phyloP scores from a whole-genome alignment of 805 yeast species.

The Saccharomycopsis javanensis region DNA sequence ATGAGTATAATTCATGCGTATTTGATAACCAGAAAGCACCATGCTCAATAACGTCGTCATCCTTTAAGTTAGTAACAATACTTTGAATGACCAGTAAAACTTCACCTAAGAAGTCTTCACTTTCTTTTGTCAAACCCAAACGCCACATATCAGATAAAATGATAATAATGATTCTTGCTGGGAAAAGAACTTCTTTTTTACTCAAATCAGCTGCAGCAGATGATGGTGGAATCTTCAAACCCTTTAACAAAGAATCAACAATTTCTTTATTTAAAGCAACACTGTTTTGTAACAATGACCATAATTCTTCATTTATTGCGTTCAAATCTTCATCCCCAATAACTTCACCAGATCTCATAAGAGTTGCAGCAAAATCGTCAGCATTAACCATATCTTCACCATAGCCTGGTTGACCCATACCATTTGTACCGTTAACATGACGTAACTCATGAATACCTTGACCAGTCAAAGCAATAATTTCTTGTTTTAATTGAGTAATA shows the following conservation, averaged over 20 bases:
- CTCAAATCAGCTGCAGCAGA: constrained; percentile 76
- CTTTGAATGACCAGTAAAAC: constrained; percentile 80
- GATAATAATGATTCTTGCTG: constrained; percentile 88
- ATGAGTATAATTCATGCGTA: constrained; percentile 89
- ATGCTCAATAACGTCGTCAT: constrained; percentile 78
- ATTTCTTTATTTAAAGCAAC: constrained; percentile 70
- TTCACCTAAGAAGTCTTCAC: constrained; percentile 84
- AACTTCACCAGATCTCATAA: constrained; percentile 43
- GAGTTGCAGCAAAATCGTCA: constrained; percentile 38
- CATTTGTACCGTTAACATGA: constrained; percentile 10
- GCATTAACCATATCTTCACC: constrained; percentile 21
- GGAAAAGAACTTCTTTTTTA: constrained; percentile 87
- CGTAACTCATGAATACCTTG: constrained; percentile 13
- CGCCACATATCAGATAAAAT: constrained; percentile 97
- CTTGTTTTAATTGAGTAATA: constrained; percentile 37
- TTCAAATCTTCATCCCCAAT: constrained; percentile 39
- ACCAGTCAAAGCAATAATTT: constrained; percentile 34
- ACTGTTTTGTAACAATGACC: constrained; percentile 61
- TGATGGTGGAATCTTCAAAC: constrained; percentile 76
- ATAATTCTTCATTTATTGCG: constrained; percentile 67
- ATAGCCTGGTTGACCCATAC: constrained; percentile 18
- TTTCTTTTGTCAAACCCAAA: constrained; percentile 82
- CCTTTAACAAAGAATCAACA: constrained; percentile 76
- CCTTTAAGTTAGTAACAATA: constrained; percentile 68
- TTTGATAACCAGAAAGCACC: constrained; percentile 98